Base-by-base conservation (phyloP, 2,329 filamentous ascomycete species). In the Metarhizium robertsii region DNA sequence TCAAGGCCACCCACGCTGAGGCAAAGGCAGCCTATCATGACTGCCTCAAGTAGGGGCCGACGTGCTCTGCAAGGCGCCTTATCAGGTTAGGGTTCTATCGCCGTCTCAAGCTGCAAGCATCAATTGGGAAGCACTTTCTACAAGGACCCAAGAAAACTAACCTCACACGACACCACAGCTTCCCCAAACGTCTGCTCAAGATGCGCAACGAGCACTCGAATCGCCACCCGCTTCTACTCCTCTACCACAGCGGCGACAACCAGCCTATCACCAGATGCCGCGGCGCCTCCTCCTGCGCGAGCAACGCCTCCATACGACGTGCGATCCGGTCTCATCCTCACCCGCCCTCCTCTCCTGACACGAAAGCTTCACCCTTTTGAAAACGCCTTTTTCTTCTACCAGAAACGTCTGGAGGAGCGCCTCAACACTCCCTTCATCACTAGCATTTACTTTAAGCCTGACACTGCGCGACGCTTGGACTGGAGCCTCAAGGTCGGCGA, bases 321-420 rank as follows among this genome's bases (percentile, higher is more conserved):
- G 68, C 76, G 74, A 57, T 77, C 79, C 56, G 88, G 90, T 60
- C 79, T 96, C 57, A 83, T 97, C 62, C 84, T 99, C 60, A 94
- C 91, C 49, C 90, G 94, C 32, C 84, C 94, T 50, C 94, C 94
- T 6, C 77, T 95, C 57, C 79, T 99, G 65, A 97, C 94, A 30
- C 87, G 88, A 62, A 79, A 87, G 58, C 85, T 92, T 54, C 88
- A 88, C 38, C 79, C 89, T 13, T 97, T 99, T 73, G 94, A 99
- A 73, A 88, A 90, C 67, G 80, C 92, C 60, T 97, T 87, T 75
- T 96, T 87, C 78, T 91, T 99, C 70, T 99, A 99, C 76, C 94
- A 99, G 75, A 92, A 92, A 65, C 90, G 94, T 14, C 80, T 99
- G 58, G 96, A 97, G 72, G 94, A 99, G 78, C 88, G 94, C 47